Evolutionary conservation across 768 basidiomycete genomes (phyloP).

Genomic region (Chalciporus pseudorubinellus): DNA sequence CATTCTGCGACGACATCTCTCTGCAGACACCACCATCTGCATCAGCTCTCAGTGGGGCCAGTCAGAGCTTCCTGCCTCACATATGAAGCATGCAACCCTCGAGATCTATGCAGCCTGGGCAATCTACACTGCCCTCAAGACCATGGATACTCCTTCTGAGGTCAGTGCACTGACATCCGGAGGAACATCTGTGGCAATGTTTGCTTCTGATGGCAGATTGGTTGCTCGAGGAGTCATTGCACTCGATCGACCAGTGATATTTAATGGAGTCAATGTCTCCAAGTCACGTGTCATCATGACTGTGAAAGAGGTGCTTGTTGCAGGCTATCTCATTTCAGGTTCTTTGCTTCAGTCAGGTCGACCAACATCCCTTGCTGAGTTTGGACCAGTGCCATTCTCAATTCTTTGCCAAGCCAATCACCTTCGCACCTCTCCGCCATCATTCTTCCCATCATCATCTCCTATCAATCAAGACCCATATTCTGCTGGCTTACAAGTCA

Average conservation of each 20-base stretch:
- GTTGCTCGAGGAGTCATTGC: neutral
- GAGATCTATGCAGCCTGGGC: conserved; percentile 17
- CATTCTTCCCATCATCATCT: too few species aligned
- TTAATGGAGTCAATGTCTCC: neutral
- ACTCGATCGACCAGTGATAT: neutral
- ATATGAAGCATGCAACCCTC: conserved; percentile 16
- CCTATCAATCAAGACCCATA: too few species aligned
- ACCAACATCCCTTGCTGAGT: neutral
- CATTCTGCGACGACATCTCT: neutral
- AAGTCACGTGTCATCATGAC: neutral
- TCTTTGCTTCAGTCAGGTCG: neutral
- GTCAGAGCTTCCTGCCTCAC: neutral
- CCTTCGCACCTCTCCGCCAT: neutral
- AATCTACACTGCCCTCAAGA: conserved; percentile 1
- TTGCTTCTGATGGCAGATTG: neutral
- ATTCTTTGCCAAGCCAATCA: neutral
- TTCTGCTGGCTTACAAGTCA: too few species aligned
- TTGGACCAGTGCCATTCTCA: neutral
- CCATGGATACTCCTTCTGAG: neutral
- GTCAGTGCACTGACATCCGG: neutral
- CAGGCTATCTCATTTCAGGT: neutral
- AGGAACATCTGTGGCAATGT: neutral
- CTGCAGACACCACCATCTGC: neutral
- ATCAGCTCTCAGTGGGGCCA: neutral
- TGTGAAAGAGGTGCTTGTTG: neutral